Percentiles rank a stretch among this genome's conserved stretches.
Evolutionary conservation across 2,329 filamentous ascomycete species (phyloP).

Genomic region (Ceratocystis cacaofunesta): DNA sequence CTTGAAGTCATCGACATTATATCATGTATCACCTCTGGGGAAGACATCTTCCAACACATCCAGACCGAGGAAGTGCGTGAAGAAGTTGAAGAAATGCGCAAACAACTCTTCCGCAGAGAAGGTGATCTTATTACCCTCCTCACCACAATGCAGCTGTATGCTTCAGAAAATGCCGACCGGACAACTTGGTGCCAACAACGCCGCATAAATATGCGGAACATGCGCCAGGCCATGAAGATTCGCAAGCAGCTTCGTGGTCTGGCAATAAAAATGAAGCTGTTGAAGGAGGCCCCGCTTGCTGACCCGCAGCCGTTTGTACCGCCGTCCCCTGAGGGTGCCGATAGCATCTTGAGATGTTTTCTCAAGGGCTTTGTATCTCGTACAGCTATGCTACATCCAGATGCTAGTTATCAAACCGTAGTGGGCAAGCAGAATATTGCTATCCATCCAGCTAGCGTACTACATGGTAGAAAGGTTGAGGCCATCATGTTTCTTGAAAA

Average conservation of each 20-base stretch:
- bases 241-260: slow-evolving; percentile 45
- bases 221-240: slow-evolving; percentile 48
- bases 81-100: slow-evolving; percentile 37
- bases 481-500: slow-evolving; percentile 56
- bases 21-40: slow-evolving; percentile 45
- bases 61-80: slow-evolving; percentile 43
- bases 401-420: slow-evolving; percentile 45
- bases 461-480: slow-evolving; percentile 48
- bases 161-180: slow-evolving; percentile 40
- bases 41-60: slow-evolving; percentile 47
- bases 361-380: slow-evolving; percentile 45
- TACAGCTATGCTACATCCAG: slow-evolving; percentile 45
- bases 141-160: slow-evolving; percentile 47
- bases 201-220: slow-evolving; percentile 43
- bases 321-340: slow-evolving; percentile 38
- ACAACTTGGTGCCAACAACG: slow-evolving; percentile 43
- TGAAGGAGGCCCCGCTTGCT: slow-evolving; percentile 28
- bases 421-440: slow-evolving; percentile 45
- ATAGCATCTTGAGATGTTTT: slow-evolving; percentile 44
- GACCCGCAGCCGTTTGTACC: slow-evolving; percentile 44
- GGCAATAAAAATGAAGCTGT: slow-evolving; percentile 37
- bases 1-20: slow-evolving; percentile 76
- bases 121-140: slow-evolving; percentile 52
- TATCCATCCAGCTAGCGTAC: slow-evolving; percentile 47
- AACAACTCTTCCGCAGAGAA: slow-evolving; percentile 44